Percentiles rank a stretch among this genome's conserved stretches.
These are phyloP conservation scores for Glycine tomentella DNA, from an alignment of 306 rosid species.

Conservation along the genomic window DNA sequence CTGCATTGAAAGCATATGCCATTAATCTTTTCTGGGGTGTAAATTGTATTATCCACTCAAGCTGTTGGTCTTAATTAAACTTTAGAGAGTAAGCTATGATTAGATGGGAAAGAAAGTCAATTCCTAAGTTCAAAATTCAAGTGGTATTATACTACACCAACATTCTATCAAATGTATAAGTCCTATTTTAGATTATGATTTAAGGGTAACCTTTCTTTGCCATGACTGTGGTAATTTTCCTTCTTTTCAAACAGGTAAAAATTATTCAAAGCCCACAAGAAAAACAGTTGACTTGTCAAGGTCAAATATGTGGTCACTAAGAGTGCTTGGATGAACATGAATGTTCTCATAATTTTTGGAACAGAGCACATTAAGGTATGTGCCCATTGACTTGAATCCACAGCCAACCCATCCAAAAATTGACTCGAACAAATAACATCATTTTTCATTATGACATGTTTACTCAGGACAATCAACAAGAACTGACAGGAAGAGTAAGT, in stretches of 20 bases:
- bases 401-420: constrained; percentile 13
- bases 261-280: neutral
- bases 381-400: constrained; percentile 18
- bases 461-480: constrained; percentile 28
- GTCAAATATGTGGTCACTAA: neutral
- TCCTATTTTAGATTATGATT: neutral
- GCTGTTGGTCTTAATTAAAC: neutral
- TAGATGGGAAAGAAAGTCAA: neutral
- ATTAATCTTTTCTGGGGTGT: constrained; percentile 43
- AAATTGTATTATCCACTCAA: constrained; percentile 21
- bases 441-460: neutral
- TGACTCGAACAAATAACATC: neutral
- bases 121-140: constrained; percentile 17
- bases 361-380: constrained; percentile 10
- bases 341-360: constrained; percentile 25
- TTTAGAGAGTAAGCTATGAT: constrained; percentile 6
- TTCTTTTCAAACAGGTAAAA: constrained; percentile 12
- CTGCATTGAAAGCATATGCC: constrained; percentile 56
- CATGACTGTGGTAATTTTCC: neutral
- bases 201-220: constrained; percentile 1
- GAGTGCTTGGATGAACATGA: neutral
- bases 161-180: neutral
- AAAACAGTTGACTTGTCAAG: constrained; percentile 10
- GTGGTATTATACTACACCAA: constrained; percentile 17
- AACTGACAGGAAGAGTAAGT: constrained; percentile 39